Base-by-base conservation (phyloP, 83 land plant genomes). In the Picea engelmannii region DNA sequence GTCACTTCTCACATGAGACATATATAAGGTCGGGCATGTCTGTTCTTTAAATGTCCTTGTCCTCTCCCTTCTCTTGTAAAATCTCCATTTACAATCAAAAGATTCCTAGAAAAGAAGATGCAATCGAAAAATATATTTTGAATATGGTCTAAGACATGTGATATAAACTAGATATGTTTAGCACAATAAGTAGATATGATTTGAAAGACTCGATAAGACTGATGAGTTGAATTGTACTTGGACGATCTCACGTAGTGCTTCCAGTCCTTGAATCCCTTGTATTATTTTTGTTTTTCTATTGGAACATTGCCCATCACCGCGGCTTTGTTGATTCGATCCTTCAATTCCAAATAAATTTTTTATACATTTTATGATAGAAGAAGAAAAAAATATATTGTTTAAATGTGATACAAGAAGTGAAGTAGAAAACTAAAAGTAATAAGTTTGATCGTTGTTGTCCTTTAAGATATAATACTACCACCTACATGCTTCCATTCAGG, bases 211-310 rank as follows among this genome's bases (percentile, higher is more conserved):
- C 35, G 35, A 31, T 31, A 1, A 31, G 35, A 31, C 35, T 31
- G 1, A 31, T 31, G 55, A 89, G 91, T 80, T 91, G 88, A 75
- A 89, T 81, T 55, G 89, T 84, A 49, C 89, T 79, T 0, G 84
- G 86, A 81, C 89, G 93, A 67, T 91, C 87, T 24, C 66, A 60
- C 4, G 76, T 63, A 78, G 78, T 85, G 12, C 66, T 52, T 23
- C 93, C 91, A 91, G 12, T 89, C 84, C 2, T 83, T 83, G 80
- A 91, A 87, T 12, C 83, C 89, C 66, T 67, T 81, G 31, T 89
- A 85, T 63, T 87, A 27, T 25, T 18, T n/a, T 16, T 1, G 74
- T 25, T 80, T 62, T 23, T 86, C 87, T 62, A 79, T 80, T 18
- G 90, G 79, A 38, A 87, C 62, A 9, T 61, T 35, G 0, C 90